A percentile compares a stretch with the other conserved stretches of the same genome.
Conservation (phyloP, 768 basidiomycete genomes). For the Tricholoma sp. region DNA sequence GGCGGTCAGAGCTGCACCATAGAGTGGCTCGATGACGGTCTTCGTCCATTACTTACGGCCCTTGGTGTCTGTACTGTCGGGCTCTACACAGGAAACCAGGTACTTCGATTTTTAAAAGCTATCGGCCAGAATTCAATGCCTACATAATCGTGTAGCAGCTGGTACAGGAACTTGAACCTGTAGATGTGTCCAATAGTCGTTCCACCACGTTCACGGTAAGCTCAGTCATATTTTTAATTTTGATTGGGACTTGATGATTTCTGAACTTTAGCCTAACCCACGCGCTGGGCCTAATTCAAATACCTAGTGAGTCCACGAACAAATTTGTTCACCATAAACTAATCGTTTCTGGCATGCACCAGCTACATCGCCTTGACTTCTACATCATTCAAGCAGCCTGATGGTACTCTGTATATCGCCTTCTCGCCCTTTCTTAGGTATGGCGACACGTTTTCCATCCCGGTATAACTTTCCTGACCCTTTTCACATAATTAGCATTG, state of each 20-base stretch:
- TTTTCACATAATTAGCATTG: conserved; percentile 32
- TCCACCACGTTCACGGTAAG: conserved; percentile 57
- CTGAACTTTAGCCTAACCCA: conserved; percentile 42
- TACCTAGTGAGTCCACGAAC: conserved; percentile 41
- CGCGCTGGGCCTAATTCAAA: conserved; percentile 52
- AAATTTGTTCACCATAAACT: not conserved
- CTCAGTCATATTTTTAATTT: not conserved
- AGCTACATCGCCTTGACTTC: conserved; percentile 64
- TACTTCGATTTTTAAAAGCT: conserved; percentile 21
- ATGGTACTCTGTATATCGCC: conserved; percentile 25
- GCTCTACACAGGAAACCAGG: conserved; percentile 54
- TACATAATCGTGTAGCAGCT: conserved; percentile 35
- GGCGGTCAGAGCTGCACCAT: conserved; percentile 52
- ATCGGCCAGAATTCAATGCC: not conserved
- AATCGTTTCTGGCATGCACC: not conserved
- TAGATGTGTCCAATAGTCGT: conserved; percentile 42
- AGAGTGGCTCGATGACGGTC: conserved; percentile 62
- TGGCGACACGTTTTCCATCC: conserved; percentile 10
- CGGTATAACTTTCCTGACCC: not conserved
- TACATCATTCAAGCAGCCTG: conserved; percentile 24
- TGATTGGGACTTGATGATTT: not conserved
- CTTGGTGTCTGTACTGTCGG: conserved; percentile 53
- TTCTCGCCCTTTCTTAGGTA: conserved; percentile 59
- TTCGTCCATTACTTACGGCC: conserved; percentile 35
- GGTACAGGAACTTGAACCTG: conserved; percentile 50